These are phyloP conservation scores for Debaryomyces udenii DNA, from an alignment of 1,139 yeast genomes.

Conservation along the genomic window DNA sequence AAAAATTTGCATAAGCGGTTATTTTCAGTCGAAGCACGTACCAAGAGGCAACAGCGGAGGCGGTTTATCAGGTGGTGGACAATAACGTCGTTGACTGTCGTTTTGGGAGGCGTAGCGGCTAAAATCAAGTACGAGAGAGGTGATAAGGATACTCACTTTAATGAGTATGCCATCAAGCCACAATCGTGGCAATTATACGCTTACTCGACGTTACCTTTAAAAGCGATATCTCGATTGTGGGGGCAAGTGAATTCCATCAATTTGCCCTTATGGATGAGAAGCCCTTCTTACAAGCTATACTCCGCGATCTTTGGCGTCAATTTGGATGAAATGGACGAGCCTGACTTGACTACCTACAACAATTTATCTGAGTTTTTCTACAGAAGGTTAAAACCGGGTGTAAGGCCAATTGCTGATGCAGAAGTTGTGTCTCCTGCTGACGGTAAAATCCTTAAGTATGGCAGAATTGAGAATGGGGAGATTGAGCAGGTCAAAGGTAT, in stretches of 20 bases:
- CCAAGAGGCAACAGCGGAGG: constrained; percentile 48
- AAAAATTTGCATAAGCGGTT: constrained; percentile 42
- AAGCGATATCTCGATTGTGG: constrained; percentile 92
- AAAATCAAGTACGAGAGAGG: constrained; percentile 48
- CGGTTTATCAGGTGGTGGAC: constrained; percentile 71
- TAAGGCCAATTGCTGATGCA: constrained; percentile 72
- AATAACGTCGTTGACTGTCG: constrained; percentile 62
- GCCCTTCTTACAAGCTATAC: constrained; percentile 79
- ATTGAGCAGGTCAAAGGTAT: constrained; percentile 97
- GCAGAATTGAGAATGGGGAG: constrained; percentile 79
- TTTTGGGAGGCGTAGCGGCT: constrained; percentile 66
- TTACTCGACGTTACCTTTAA: constrained; percentile 87
- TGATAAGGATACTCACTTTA: constrained; percentile 33
- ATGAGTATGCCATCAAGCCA: constrained; percentile 55
- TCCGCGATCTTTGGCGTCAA: constrained; percentile 85
- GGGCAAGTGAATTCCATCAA: constrained; percentile 84
- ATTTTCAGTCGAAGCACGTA: constrained; percentile 49
- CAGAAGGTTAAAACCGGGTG: constrained; percentile 76
- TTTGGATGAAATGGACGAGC: constrained; percentile 84
- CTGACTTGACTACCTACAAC: constrained; percentile 69
- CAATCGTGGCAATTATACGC: constrained; percentile 89
- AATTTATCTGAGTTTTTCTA: constrained; percentile 93
- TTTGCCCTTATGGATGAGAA: constrained; percentile 86
- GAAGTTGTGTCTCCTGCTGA: constrained; percentile 90
- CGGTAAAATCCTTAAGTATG: constrained; percentile 86